Evolutionary conservation across 805 yeast genomes (phyloP), one percentile per base, ranked within the genome.

Genomic region (Zygosaccharomyces bisporus): DNA sequence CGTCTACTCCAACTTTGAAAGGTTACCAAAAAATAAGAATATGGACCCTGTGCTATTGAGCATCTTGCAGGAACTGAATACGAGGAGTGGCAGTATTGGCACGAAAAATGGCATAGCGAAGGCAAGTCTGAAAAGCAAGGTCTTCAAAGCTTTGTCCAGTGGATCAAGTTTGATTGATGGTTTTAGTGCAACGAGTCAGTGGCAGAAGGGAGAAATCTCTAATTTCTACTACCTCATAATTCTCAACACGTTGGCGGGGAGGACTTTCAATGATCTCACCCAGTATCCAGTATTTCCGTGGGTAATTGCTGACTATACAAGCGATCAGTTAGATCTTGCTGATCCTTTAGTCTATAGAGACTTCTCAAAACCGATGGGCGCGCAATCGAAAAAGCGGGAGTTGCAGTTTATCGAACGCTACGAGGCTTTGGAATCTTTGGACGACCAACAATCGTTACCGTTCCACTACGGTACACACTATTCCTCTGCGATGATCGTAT

Each of bases 401-500:
- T 51, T 57, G 0, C 79, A 79, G 55, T 88, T 87, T 55, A 66
- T 69, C 38, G 93, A 86, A 44, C 65, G 96, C 42, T 89, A 73
- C 54, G 82, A 82, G 16, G 89, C 95, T 0, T 65, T 86, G 18
- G 74, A 69, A 17, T 79, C 84, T 43, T 67, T 88, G 45, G 55
- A 75, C 13, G 89, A 83, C 50, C 70, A 64, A 0, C 57, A 67
- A 4, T 70, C 87, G 0, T 88, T 89, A 0, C 86, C 95, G 0
- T 88, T 88, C 63, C 95, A 88, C 60, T 88, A 88, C 57, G 96
- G 96, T 2, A 89, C 96, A 0, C 96, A 88, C 61, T 88, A 88
- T 59, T 87, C 95, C 0, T 86, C 95, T 0, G 95, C 96, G 0
- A 89, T 88, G 96, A 87, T 88, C 57, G 95, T 87, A 2, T 75